phyloP scores from a whole-genome alignment of 202 grass and related monocot species.

The Setaria italica region DNA sequence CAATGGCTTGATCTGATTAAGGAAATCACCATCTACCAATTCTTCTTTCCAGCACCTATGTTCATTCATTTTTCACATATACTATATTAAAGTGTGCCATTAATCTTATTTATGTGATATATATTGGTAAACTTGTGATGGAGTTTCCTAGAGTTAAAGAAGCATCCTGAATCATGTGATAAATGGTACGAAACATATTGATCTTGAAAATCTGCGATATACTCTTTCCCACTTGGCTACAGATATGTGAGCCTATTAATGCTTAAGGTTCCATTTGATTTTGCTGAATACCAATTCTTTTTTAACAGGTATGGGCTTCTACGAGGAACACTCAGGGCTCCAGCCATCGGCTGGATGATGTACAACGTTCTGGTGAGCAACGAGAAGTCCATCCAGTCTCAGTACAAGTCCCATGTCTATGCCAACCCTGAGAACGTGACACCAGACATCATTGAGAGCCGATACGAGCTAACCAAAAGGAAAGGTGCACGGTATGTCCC shows the following conservation, averaged over 20 bases:
- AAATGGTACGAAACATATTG: background rate
- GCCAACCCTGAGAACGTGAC: slow-evolving; percentile 86
- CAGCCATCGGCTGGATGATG: slow-evolving; percentile 91
- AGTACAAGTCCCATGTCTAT: slow-evolving; percentile 96
- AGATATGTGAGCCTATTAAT: slow-evolving; percentile 2
- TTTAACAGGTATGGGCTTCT: slow-evolving; percentile 79
- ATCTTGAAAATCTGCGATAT: background rate
- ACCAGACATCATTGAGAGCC: slow-evolving; percentile 69
- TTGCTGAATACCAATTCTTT: slow-evolving; percentile 15
- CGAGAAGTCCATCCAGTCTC: slow-evolving; percentile 90
- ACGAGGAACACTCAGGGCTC: slow-evolving; percentile 78
- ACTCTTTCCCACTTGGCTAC: background rate
- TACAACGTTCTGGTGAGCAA: slow-evolving; percentile 98
- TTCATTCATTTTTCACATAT: slow-evolving; percentile 36
- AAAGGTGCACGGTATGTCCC: slow-evolving; percentile 88
- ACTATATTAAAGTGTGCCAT: background rate
- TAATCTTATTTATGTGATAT: slow-evolving; percentile 11
- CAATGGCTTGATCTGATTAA: slow-evolving; percentile 34
- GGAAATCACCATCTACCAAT: background rate
- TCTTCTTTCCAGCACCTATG: background rate
- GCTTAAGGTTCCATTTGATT: slow-evolving; percentile 35
- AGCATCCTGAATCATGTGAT: slow-evolving; percentile 11
- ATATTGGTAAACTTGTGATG: background rate
- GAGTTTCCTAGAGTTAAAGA: slow-evolving; percentile 18
- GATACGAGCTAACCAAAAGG: slow-evolving; percentile 78